Evolutionary conservation across 2,329 filamentous ascomycete genomes (phyloP).

Genomic region (Alternaria longipes): DNA sequence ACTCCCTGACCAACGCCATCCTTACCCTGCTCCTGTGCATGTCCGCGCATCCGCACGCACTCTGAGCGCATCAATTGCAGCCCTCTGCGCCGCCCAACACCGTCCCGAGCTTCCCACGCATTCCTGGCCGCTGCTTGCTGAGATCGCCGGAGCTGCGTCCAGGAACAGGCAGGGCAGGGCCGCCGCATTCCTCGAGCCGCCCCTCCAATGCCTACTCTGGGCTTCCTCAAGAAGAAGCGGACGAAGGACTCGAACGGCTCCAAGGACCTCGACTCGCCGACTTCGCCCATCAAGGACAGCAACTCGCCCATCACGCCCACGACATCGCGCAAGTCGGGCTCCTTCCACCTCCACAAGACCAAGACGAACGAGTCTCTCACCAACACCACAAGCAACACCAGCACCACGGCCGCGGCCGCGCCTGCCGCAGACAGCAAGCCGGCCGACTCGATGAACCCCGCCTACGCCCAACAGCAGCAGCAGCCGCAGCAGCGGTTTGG

Average conservation of each 20-base stretch:
- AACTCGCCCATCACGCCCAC: constrained; percentile 46
- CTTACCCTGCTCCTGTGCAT: constrained; percentile 3
- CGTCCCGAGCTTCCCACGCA: constrained; percentile 2
- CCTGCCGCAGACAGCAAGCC: constrained; percentile 41
- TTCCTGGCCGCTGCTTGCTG: constrained; percentile 12
- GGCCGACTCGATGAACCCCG: constrained; percentile 54
- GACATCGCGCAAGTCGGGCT: constrained; percentile 45
- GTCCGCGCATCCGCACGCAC: constrained; percentile 9
- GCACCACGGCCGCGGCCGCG: constrained; percentile 19
- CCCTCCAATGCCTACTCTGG: constrained; percentile 85
- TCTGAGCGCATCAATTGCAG: constrained; percentile 14
- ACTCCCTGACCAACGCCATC: neutral
- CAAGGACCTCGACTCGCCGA: constrained; percentile 71
- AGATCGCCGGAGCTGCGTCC: constrained; percentile 17
- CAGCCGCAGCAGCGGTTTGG: constrained; percentile 31
- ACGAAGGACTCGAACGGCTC: constrained; percentile 81
- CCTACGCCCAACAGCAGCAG: constrained; percentile 34
- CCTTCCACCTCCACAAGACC: constrained; percentile 41
- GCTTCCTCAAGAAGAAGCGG: constrained; percentile 98
- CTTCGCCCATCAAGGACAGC: constrained; percentile 70
- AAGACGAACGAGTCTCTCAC: constrained; percentile 43
- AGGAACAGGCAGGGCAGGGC: constrained; percentile 31
- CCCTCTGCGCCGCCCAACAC: constrained; percentile 8
- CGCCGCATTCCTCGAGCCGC: constrained; percentile 27
- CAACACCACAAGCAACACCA: constrained; percentile 17